These are phyloP conservation scores for Acanthochlamys bracteata DNA, from an alignment of 106 monocot species.

Conservation along the genomic window DNA sequence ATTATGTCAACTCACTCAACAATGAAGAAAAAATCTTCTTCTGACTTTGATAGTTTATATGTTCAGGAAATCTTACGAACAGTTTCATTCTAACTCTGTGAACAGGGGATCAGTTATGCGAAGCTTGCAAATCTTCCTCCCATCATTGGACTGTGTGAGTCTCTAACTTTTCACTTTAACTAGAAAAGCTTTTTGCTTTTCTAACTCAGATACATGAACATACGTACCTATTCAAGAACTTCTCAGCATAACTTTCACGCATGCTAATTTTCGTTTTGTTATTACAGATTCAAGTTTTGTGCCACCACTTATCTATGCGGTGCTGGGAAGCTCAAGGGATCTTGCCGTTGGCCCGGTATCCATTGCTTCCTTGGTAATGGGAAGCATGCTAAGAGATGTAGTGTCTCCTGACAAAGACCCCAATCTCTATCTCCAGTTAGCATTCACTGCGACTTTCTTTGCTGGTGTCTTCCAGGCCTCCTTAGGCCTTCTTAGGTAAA, in stretches of 20 bases:
- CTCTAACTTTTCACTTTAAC: neutral
- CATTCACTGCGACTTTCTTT: constrained; percentile 89
- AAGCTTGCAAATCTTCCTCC: constrained; percentile 87
- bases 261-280: constrained; percentile 2
- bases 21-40: neutral
- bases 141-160: constrained; percentile 88
- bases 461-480: constrained; percentile 85
- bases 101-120: constrained; percentile 91
- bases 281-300: constrained; percentile 84
- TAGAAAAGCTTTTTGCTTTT: neutral
- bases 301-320: constrained; percentile 77
- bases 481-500: constrained; percentile 64
- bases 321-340: constrained; percentile 81
- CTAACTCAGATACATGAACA: too few species aligned
- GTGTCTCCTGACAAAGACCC: constrained; percentile 62
- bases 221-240: too few species aligned
- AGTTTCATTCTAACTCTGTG: neutral
- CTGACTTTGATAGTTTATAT: neutral
- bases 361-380: constrained; percentile 83
- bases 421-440: constrained; percentile 51
- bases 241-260: neutral
- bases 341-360: constrained; percentile 83
- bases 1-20: too few species aligned
- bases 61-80: neutral
- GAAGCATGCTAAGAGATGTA: constrained; percentile 61